Evolutionary conservation across 768 basidiomycete species (phyloP).

Genomic region (Pleurotus citrinopileatus): DNA sequence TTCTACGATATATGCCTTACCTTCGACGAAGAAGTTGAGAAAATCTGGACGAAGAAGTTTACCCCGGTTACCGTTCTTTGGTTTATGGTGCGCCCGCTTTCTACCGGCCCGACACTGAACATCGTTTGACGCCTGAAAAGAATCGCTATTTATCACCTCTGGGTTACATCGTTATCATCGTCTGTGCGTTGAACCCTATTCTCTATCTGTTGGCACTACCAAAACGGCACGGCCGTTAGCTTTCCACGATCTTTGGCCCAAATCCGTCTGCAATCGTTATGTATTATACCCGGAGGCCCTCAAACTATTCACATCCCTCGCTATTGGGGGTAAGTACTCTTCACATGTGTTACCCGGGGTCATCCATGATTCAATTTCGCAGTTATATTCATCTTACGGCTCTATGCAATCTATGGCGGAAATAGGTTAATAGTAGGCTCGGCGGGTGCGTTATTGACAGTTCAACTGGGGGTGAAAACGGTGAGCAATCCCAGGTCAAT

Average conservation of each 20-base stretch:
- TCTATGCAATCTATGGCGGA: slow-evolving; percentile 28
- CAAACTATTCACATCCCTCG: slow-evolving; percentile 27
- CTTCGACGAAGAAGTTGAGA: slow-evolving; percentile 32
- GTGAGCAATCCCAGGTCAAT: slow-evolving; percentile 24
- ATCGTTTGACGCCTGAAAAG: slow-evolving; percentile 15
- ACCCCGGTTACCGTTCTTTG: slow-evolving; percentile 27
- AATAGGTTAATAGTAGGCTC: slow-evolving; percentile 17
- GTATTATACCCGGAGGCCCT: slow-evolving; percentile 33
- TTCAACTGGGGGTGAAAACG: slow-evolving; percentile 29
- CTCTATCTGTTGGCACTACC: not conserved
- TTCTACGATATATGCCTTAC: slow-evolving; percentile 36
- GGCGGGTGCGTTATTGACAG: slow-evolving; percentile 19
- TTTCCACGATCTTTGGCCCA: slow-evolving; percentile 31
- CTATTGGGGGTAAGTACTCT: slow-evolving; percentile 27
- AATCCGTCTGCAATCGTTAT: slow-evolving; percentile 28
- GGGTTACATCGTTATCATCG: slow-evolving; percentile 31
- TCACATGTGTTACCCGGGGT: not conserved
- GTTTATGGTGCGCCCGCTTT: slow-evolving; percentile 22
- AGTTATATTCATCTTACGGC: slow-evolving; percentile 28
- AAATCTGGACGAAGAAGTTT: slow-evolving; percentile 28
- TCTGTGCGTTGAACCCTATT: slow-evolving; percentile 22
- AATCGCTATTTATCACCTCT: slow-evolving; percentile 35
- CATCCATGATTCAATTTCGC: not conserved
- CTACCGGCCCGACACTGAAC: not conserved
- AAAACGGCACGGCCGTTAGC: slow-evolving; percentile 16